Evolutionary conservation across 2,329 filamentous ascomycete species (phyloP), one percentile per base, ranked within the genome.

Genomic region (Lasiodiplodia sp.): DNA sequence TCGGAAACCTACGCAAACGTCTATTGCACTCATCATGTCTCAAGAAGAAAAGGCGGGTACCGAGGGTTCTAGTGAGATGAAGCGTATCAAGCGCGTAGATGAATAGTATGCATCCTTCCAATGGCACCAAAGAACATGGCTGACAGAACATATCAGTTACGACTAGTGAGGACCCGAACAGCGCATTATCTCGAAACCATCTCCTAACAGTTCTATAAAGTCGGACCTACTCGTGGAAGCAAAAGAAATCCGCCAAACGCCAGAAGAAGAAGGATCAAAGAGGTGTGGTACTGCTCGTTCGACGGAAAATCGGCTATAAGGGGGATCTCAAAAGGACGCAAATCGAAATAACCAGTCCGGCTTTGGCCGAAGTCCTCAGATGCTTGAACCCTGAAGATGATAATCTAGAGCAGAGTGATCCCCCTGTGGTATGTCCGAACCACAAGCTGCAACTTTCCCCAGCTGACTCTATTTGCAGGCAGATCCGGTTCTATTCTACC

Each of bases 31-130:
- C 38, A 44, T 16, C 38, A 44, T 44, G 38, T 16, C 38, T 5
- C 14, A n/a, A 44, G 38, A 44, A 1, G 4, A 1, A 44, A 16
- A 44, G 1, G 38, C 12, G 5, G 38, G 4, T 16, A 16, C 38
- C 3, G 5, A 3, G 1, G 38, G 34, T 31, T 18, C 28, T 23
- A 28, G 21, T 21, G 18, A 58, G 21, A 31, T 4, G 18, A 58
- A 58, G 55, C 55, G 55, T 14, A 58, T 58, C 55, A 58, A 58
- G 28, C 55, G 55, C 16, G 55, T 58, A 14, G 55, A 58, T n/a
- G n/a, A 58, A 58, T 58, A 58, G 55, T 58, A 58, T 16, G 38
- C 18, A 44, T 14, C 38, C 38, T 44, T 16, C 14, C 14, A 2
- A 16, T 44, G 38, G 18, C 38, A 16, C 14, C 2, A 16, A 16